Evolutionary conservation across 2,329 filamentous ascomycete genomes (phyloP).

Genomic region (Clathrospora elynae): DNA sequence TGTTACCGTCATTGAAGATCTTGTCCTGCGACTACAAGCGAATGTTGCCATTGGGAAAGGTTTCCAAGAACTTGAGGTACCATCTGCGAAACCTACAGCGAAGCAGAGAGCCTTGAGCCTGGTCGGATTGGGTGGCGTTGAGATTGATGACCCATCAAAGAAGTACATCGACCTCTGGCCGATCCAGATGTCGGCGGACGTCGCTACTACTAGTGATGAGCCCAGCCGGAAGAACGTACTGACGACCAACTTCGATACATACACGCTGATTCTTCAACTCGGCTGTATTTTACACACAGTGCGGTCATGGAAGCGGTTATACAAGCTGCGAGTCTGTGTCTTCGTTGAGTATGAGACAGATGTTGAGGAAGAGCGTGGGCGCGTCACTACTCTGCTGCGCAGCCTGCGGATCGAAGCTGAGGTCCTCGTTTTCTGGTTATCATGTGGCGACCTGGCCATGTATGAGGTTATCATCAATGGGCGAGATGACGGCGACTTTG

Average conservation of each 20-base stretch:
- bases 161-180: slow-evolving; percentile 89
- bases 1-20: slow-evolving; percentile 80
- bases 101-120: slow-evolving; percentile 33
- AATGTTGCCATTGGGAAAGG: slow-evolving; percentile 86
- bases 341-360: slow-evolving; percentile 90
- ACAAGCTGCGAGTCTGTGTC: slow-evolving; percentile 75
- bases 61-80: slow-evolving; percentile 76
- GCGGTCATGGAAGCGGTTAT: slow-evolving; percentile 76
- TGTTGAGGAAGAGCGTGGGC: slow-evolving; percentile 74
- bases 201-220: slow-evolving; percentile 61
- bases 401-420: slow-evolving; percentile 82
- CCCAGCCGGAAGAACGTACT: slow-evolving; percentile 63
- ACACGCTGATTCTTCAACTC: slow-evolving; percentile 82
- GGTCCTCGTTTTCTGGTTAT: slow-evolving; percentile 79
- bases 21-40: slow-evolving; percentile 75
- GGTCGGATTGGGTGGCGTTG: slow-evolving; percentile 36
- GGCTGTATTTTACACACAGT: slow-evolving; percentile 85
- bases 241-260: slow-evolving; percentile 91
- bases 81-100: slow-evolving; percentile 48
- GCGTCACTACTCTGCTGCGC: slow-evolving; percentile 74
- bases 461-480: slow-evolving; percentile 82
- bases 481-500: slow-evolving; percentile 54
- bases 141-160: slow-evolving; percentile 65
- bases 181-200: slow-evolving; percentile 89
- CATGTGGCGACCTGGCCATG: slow-evolving; percentile 70